A percentile compares a stretch with the other conserved stretches of the same genome.
phyloP scores from a whole-genome alignment of 495 filamentous ascomycete species.

The Penicillium arizonense region DNA sequence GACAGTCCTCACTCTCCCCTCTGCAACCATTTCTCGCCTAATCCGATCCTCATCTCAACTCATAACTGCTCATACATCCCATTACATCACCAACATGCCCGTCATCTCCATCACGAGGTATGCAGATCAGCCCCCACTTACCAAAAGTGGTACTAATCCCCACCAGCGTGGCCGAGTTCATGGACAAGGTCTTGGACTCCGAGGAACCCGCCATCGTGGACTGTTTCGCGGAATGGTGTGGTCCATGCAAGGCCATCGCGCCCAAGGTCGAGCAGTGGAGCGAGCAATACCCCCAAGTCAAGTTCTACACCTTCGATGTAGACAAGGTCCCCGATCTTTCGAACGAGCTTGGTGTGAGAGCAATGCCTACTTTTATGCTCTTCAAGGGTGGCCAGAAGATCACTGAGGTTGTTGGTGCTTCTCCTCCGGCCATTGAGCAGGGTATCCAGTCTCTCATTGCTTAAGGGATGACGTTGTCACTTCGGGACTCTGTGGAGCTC shows the following conservation, averaged over 20 bases:
- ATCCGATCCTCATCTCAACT: neutral
- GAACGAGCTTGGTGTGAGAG: conserved; percentile 72
- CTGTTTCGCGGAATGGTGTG: conserved; percentile 86
- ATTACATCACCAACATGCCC: neutral
- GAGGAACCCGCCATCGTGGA: conserved; percentile 65
- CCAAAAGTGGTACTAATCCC: neutral
- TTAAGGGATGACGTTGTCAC: neutral
- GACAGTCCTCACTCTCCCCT: neutral
- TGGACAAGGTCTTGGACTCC: conserved; percentile 30
- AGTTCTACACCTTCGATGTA: conserved; percentile 87
- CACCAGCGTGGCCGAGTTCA: conserved; percentile 16
- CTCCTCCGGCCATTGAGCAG: conserved; percentile 34
- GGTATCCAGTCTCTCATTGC: conserved; percentile 7
- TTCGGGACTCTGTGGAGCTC: no score
- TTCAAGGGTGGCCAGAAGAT: conserved; percentile 73
- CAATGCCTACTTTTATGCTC: conserved; percentile 85
- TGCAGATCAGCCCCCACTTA: neutral
- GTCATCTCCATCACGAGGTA: conserved; percentile 5
- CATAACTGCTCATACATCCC: neutral
- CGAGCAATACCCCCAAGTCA: conserved; percentile 47
- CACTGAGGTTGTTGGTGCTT: conserved; percentile 69
- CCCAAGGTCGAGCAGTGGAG: conserved; percentile 65
- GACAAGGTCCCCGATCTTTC: conserved; percentile 72
- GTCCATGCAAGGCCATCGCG: conserved; percentile 82
- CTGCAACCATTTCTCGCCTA: neutral